Evolutionary conservation across 331 rosid species (phyloP).

Genomic region (Acacia pycnantha): DNA sequence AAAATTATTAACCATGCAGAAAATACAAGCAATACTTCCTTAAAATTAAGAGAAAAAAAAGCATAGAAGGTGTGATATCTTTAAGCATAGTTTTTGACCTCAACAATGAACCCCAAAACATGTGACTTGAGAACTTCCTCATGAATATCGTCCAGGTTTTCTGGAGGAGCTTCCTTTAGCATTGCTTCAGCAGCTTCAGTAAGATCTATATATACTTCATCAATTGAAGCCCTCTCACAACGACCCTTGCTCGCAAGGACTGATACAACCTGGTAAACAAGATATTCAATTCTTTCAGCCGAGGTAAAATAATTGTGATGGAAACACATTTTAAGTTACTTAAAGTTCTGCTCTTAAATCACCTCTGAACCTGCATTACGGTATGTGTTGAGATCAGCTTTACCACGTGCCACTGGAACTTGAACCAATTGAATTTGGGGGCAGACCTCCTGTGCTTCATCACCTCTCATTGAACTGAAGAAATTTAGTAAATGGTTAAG

Average conservation of each 20-base stretch:
- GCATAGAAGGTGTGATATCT: neutral
- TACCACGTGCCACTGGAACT: constrained; percentile 91
- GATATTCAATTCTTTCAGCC: constrained; percentile 17
- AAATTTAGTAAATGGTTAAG: neutral
- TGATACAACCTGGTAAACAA: constrained; percentile 63
- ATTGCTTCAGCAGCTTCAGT: constrained; percentile 81
- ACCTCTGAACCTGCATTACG: constrained; percentile 94
- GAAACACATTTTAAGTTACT: neutral
- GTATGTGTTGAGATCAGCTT: constrained; percentile 83
- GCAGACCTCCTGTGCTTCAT: constrained; percentile 84
- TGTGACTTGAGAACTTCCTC: constrained; percentile 85
- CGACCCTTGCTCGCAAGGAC: constrained; percentile 79
- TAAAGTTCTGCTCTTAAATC: neutral
- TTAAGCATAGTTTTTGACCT: constrained; percentile 51
- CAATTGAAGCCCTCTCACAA: constrained; percentile 99
- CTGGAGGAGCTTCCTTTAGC: constrained; percentile 73
- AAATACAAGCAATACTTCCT: neutral
- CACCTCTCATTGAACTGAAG: constrained; percentile 93
- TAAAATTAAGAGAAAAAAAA: constrained; percentile 11
- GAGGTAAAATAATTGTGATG: neutral
- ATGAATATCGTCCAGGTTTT: constrained; percentile 47
- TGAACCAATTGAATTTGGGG: constrained; percentile 79
- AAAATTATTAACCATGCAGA: neutral
- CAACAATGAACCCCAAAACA: constrained; percentile 66
- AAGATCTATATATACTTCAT: constrained; percentile 94